phyloP scores from a whole-genome alignment of 805 yeast genomes.

The Yamadazyma nakazawae region DNA sequence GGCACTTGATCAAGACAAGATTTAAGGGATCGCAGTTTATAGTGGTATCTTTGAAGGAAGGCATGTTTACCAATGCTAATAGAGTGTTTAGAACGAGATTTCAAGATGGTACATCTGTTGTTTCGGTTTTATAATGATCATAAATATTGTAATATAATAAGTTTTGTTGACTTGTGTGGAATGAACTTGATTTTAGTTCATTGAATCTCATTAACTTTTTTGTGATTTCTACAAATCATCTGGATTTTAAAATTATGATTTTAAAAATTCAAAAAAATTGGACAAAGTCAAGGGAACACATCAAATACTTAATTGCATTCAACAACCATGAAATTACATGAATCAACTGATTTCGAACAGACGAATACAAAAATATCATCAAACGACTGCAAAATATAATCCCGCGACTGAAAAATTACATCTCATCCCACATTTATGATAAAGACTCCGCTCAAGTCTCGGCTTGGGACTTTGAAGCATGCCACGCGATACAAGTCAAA shows the following conservation, averaged over 20 bases:
- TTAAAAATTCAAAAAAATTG: background rate
- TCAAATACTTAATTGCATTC: too few species aligned
- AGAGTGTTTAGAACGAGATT: slow-evolving; percentile 89
- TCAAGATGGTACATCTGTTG: slow-evolving; percentile 95
- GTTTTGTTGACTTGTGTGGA: background rate
- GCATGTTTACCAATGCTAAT: slow-evolving; percentile 97
- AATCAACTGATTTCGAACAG: too few species aligned
- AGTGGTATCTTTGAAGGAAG: slow-evolving; percentile 94
- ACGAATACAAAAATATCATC: background rate
- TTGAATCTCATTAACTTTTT: too few species aligned
- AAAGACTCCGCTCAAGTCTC: background rate
- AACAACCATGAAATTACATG: background rate
- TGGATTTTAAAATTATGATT: background rate
- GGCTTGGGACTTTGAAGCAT: background rate
- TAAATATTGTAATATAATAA: background rate
- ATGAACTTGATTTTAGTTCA: too few species aligned
- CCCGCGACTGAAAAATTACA: background rate
- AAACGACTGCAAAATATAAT: background rate
- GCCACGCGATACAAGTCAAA: background rate
- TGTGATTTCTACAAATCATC: background rate
- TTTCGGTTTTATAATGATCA: slow-evolving; percentile 49
- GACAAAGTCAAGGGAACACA: too few species aligned
- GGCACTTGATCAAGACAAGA: slow-evolving; percentile 90
- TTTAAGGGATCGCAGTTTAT: slow-evolving; percentile 96
- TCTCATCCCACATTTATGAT: background rate